These are phyloP conservation scores for Miamiensis avidus DNA, from an alignment of 169 alveolate species.

Conservation along the genomic window DNA sequence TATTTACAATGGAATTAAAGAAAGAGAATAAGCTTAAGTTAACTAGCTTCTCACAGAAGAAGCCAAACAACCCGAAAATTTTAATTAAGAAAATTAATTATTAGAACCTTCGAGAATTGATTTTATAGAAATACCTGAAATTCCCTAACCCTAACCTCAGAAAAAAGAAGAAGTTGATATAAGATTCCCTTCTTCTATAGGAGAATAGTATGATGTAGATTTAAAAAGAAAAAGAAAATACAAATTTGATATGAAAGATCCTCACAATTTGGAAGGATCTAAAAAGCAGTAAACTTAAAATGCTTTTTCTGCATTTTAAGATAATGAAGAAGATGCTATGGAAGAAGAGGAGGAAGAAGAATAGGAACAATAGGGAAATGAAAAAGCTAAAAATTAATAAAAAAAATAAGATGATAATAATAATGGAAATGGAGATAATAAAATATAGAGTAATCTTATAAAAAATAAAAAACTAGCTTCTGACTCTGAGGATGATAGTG, in stretches of 20 bases:
- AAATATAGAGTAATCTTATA: too few relatives aligned
- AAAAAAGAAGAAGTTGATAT: neutral
- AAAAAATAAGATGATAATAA: conserved; percentile 8
- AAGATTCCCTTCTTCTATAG: neutral
- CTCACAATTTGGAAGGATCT: neutral
- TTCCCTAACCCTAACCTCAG: neutral
- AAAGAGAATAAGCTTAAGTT: neutral
- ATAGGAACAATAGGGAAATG: neutral
- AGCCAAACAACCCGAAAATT: neutral
- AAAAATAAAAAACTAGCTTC: neutral
- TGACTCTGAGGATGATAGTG: neutral
- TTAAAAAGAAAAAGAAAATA: conserved; percentile 12
- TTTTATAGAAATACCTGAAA: neutral
- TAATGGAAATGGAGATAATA: too few relatives aligned
- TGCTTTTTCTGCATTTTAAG: conserved; percentile 1
- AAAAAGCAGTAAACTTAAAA: neutral
- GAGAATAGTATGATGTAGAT: neutral
- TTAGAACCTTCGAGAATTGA: neutral
- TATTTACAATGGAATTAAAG: neutral
- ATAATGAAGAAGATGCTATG: too few relatives aligned
- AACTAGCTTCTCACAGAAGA: neutral
- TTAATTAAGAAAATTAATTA: neutral
- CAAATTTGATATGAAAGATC: neutral
- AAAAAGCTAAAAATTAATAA: conserved; percentile 6
- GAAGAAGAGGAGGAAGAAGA: conserved; percentile 13